phyloP scores from a whole-genome alignment of 441 rosid genomes.

The Populus hybrid region DNA sequence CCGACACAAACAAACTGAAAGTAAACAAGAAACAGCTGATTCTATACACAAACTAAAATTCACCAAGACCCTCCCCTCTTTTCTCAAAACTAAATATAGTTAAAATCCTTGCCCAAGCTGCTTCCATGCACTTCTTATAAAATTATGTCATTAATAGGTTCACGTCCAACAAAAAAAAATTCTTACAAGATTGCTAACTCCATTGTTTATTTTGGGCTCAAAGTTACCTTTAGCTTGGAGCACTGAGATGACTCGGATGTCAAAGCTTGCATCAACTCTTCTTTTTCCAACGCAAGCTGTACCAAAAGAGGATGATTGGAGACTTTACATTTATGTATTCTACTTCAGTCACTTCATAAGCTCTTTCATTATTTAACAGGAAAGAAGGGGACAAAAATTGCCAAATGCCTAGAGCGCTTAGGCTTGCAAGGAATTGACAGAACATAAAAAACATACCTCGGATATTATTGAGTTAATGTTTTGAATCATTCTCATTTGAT shows the following conservation, averaged over 20 bases:
- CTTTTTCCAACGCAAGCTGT: constrained; percentile 88
- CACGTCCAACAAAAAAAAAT: too few species aligned
- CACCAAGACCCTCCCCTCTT: too few species aligned
- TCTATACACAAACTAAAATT: too few species aligned
- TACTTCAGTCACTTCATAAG: background rate
- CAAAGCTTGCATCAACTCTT: constrained; percentile 59
- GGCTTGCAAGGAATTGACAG: constrained; percentile 12
- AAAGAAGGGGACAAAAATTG: background rate
- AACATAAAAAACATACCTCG: constrained; percentile 52
- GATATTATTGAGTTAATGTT: constrained; percentile 69
- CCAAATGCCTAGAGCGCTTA: constrained; percentile 8
- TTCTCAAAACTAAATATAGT: too few species aligned
- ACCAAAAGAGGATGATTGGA: constrained; percentile 17
- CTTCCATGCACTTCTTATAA: too few species aligned
- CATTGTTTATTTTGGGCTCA: background rate
- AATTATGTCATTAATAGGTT: too few species aligned
- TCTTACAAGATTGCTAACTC: background rate
- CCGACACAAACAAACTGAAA: too few species aligned
- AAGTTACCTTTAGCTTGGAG: constrained; percentile 71
- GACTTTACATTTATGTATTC: constrained; percentile 1
- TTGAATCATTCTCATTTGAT: constrained; percentile 69
- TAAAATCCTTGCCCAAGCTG: too few species aligned
- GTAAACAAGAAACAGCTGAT: too few species aligned
- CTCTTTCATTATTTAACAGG: background rate
- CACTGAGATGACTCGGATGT: constrained; percentile 70